Evolutionary conservation across 768 basidiomycete genomes (phyloP).

Genomic region (Termitomyces sp.): DNA sequence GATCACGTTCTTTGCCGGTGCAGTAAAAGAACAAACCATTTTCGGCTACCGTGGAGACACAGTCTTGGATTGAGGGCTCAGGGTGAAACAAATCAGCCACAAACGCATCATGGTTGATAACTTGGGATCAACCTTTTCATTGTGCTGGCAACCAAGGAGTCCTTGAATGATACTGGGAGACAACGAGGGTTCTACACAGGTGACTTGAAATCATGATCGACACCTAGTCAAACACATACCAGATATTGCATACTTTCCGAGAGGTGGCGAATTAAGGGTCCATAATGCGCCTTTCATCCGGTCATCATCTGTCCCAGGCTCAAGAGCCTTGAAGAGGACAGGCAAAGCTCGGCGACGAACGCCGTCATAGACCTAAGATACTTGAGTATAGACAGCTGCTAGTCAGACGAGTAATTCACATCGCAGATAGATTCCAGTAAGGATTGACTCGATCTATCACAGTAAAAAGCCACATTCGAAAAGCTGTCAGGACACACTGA

Average conservation of each 20-base stretch:
- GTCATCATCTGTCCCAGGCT: constrained; percentile 75
- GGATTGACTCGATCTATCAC: constrained; percentile 39
- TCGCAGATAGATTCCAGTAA: constrained; percentile 45
- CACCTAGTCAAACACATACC: constrained; percentile 24
- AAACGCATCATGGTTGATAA: neutral
- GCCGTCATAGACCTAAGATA: constrained; percentile 58
- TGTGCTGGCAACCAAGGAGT: constrained; percentile 71
- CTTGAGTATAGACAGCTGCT: neutral
- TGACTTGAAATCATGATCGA: neutral
- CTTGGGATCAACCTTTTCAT: constrained; percentile 59
- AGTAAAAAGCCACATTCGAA: constrained; percentile 12
- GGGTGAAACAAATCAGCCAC: neutral
- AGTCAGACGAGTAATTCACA: constrained; percentile 24
- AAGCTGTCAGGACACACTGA: constrained; percentile 17
- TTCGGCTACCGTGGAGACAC: constrained; percentile 58
- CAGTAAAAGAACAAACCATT: constrained; percentile 39
- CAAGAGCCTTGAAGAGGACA: constrained; percentile 47
- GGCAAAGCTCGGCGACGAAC: constrained; percentile 60
- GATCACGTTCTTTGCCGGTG: neutral
- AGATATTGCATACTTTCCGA: constrained; percentile 53
- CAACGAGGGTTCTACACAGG: constrained; percentile 53
- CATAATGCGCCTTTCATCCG: constrained; percentile 91
- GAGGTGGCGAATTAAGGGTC: constrained; percentile 60
- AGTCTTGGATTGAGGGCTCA: constrained; percentile 74
- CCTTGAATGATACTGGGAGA: constrained; percentile 51